phyloP scores from a whole-genome alignment of 2,329 filamentous ascomycete genomes.

The Helotiales sp. region DNA sequence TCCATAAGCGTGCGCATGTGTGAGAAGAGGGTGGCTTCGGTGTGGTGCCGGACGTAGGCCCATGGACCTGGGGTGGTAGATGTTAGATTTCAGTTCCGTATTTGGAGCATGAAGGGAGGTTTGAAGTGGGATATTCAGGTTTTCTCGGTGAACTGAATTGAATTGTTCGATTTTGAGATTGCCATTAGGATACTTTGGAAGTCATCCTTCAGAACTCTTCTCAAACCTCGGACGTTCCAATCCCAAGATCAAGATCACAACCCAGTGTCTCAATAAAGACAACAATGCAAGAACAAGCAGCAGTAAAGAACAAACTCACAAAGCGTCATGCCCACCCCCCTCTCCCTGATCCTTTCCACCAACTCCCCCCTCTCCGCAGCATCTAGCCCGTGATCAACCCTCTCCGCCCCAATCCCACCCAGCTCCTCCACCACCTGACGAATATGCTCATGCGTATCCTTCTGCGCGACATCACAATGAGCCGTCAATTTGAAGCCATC shows the following conservation, averaged over 20 bases:
- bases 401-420: slow-evolving; percentile 60
- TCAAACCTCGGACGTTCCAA: no score
- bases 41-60: slow-evolving; percentile 64
- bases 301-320: slow-evolving; percentile 49
- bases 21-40: slow-evolving; percentile 48
- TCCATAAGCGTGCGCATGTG: slow-evolving; percentile 50
- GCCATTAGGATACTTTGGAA: no score
- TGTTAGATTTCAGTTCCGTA: background rate
- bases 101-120: no score
- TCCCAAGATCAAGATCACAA: no score
- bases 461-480: slow-evolving; percentile 68
- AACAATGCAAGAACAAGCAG: no score
- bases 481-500: slow-evolving; percentile 65
- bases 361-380: slow-evolving; percentile 62
- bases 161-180: no score
- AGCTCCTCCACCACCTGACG: slow-evolving; percentile 52
- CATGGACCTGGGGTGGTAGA: slow-evolving; percentile 52
- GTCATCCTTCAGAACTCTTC: no score
- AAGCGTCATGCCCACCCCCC: slow-evolving; percentile 65
- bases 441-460: slow-evolving; percentile 71
- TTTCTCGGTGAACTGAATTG: no score
- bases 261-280: no score
- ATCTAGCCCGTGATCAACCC: slow-evolving; percentile 75
- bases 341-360: slow-evolving; percentile 43
- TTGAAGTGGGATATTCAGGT: no score